Percentiles rank a stretch among this genome's conserved stretches.
phyloP scores from a whole-genome alignment of 1,284 basidiomycete species.

The Pyrrhoderma lamaoense region DNA sequence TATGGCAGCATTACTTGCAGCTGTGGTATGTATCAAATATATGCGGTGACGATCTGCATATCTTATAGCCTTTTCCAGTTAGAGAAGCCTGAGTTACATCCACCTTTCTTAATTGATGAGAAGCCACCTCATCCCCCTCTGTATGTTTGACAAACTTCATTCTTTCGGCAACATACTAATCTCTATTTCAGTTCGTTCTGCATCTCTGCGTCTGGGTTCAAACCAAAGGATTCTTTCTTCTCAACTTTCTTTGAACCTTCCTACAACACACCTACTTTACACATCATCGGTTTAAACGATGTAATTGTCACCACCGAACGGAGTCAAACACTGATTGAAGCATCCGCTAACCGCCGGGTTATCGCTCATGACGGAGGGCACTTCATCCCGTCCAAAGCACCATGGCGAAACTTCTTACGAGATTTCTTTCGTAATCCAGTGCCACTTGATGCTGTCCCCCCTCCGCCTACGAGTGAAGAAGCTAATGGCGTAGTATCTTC shows the following conservation, averaged over 20 bases:
- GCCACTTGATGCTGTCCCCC: constrained; percentile 24
- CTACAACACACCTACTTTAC: constrained; percentile 70
- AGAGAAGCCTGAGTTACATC: constrained; percentile 48
- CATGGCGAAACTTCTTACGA: constrained; percentile 66
- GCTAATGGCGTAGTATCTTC: constrained; percentile 1
- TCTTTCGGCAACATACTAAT: constrained; percentile 10
- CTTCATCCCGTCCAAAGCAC: constrained; percentile 68
- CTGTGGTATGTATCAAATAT: constrained; percentile 46
- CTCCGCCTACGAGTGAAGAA: constrained; percentile 9
- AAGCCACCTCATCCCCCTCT: constrained; percentile 59
- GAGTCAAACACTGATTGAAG: constrained; percentile 50
- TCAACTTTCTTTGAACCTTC: constrained; percentile 48
- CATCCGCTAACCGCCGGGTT: constrained; percentile 50
- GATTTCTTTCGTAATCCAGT: constrained; percentile 36
- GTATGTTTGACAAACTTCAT: constrained; percentile 37
- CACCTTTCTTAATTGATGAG: constrained; percentile 61
- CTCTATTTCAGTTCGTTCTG: constrained; percentile 50
- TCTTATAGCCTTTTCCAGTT: constrained; percentile 29
- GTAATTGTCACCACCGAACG: constrained; percentile 73
- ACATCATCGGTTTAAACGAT: constrained; percentile 76
- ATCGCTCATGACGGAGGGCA: constrained; percentile 80
- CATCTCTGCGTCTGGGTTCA: constrained; percentile 63
- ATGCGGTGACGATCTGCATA: neutral
- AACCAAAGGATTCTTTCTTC: constrained; percentile 41
- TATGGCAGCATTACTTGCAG: constrained; percentile 68